Base-by-base conservation (phyloP, 164 flowering plant species). In the Vitis labrusca region DNA sequence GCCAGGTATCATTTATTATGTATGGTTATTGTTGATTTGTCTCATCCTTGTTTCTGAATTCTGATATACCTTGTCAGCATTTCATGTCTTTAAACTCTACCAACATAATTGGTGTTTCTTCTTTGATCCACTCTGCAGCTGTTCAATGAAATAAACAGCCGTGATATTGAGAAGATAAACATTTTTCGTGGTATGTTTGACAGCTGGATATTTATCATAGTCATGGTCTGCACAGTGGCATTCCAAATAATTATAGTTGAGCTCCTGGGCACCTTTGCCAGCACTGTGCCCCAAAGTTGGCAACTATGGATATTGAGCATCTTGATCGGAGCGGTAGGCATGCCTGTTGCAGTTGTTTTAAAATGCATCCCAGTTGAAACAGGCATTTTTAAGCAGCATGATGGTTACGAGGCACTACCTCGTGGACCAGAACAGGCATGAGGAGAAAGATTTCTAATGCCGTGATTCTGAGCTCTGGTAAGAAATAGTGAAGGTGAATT, bases 101-200 rank as follows among this genome's bases (percentile, higher is more conserved):
- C 44, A 37, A 37, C 44, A 37, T 37, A 37, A 37, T 37, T 52
- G 29, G 3, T 27, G 11, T 55, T 44, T 19, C 9, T 13, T 10
- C 10, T 51, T 8, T 62, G 8, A 52, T 0, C 65, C 23, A 8
- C 0, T 19, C 10, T 13, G 47, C 81, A 93, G 95, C 88, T 92
- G 60, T 94, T 94, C 73, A 93, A 93, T 52, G 98, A 91, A 78
- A 82, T 93, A 69, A 93, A 91, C 84, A 91, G 97, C 80, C 83
- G 94, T 1, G 89, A 90, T 9, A 89, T 91, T 73, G 94, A 90
- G 86, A 90, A 89, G 85, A 85, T 88, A 63, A 90, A 91, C 63
- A 70, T 93, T 23, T 77, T 93, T 73, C 61, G 80, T 0, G 96
- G 97, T 50, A 83, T 94, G 65, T 86, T 90, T 14, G 64, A 74